Percentiles rank a stretch among this genome's conserved stretches.
phyloP scores from a whole-genome alignment of 805 yeast species.

The Starmerella bombicola region DNA sequence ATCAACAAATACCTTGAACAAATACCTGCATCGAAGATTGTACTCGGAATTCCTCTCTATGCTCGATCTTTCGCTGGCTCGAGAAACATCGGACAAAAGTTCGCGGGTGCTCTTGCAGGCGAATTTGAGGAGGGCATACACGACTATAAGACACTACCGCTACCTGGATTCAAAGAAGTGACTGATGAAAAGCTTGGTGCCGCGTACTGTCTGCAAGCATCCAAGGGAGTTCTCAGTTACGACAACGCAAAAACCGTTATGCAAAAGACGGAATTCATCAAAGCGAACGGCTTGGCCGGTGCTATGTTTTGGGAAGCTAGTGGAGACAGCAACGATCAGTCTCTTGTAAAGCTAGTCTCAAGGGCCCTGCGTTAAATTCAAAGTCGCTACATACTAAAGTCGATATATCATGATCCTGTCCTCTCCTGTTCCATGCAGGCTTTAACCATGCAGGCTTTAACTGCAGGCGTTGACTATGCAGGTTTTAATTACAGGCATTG shows the following conservation, averaged over 20 bases:
- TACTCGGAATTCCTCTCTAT: conserved; percentile 80
- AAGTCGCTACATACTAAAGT: too few species aligned
- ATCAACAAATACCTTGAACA: conserved; percentile 33
- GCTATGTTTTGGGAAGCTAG: conserved; percentile 94
- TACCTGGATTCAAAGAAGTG: conserved; percentile 33
- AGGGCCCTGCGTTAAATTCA: too few species aligned
- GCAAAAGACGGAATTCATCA: conserved; percentile 50
- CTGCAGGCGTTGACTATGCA: too few species aligned
- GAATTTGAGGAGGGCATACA: conserved; percentile 39
- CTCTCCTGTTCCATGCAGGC: too few species aligned
- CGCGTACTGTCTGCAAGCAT: conserved; percentile 36
- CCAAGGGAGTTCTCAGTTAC: conserved; percentile 40
- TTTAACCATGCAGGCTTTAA: too few species aligned
- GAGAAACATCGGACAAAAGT: conserved; percentile 34
- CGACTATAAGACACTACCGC: conserved; percentile 46
- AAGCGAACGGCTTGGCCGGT: conserved; percentile 47
- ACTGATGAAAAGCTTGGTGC: conserved; percentile 45
- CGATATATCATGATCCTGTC: too few species aligned
- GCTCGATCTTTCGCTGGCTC: conserved; percentile 47
- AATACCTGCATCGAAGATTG: conserved; percentile 40
- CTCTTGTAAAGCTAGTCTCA: too few species aligned
- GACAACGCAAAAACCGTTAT: conserved; percentile 48
- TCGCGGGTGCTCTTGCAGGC: conserved; percentile 34
- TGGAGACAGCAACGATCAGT: conserved; percentile 41
- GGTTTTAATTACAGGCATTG: too few species aligned